These are phyloP conservation scores for Rosa persica DNA, from an alignment of 306 rosid species.

Conservation along the genomic window DNA sequence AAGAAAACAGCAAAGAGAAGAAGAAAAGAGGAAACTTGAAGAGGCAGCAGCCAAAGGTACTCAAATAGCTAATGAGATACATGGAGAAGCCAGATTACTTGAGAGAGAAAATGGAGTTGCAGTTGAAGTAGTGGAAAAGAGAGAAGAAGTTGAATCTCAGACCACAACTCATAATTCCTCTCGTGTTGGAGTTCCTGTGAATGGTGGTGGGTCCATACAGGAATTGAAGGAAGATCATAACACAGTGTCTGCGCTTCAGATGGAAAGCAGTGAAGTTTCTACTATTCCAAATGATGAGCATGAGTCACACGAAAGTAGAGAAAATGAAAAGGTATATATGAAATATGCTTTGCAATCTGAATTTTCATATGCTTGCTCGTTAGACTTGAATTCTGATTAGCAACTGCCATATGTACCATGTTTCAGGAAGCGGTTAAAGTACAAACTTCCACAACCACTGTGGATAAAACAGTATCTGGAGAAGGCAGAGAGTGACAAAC, in stretches of 20 bases:
- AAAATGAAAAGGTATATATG: slow-evolving; percentile 49
- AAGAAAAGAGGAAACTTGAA: slow-evolving; percentile 63
- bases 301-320: slow-evolving; percentile 23
- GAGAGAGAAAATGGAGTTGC: slow-evolving; percentile 40
- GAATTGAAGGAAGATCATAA: slow-evolving; percentile 44
- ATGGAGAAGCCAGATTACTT: slow-evolving; percentile 28
- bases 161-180: slow-evolving; percentile 33
- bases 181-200: slow-evolving; percentile 46
- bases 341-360: background rate
- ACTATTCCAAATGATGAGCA: slow-evolving; percentile 31
- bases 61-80: slow-evolving; percentile 31
- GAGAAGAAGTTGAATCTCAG: slow-evolving; percentile 38
- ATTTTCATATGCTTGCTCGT: background rate
- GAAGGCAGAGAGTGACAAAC: slow-evolving; percentile 51
- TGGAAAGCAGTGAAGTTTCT: slow-evolving; percentile 40
- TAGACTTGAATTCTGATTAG: background rate
- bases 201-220: slow-evolving; percentile 48
- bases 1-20: slow-evolving; percentile 65
- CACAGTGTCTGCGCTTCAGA: slow-evolving; percentile 31
- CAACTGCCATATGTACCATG: slow-evolving; percentile 18
- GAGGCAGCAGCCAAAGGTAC: slow-evolving; percentile 52
- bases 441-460: slow-evolving; percentile 34
- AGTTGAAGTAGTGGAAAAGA: slow-evolving; percentile 33
- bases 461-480: slow-evolving; percentile 41
- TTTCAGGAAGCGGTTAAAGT: slow-evolving; percentile 64